Percentiles rank a stretch among this genome's conserved stretches.
phyloP scores from a whole-genome alignment of 768 basidiomycete species.

The Auricularia heimuer region DNA sequence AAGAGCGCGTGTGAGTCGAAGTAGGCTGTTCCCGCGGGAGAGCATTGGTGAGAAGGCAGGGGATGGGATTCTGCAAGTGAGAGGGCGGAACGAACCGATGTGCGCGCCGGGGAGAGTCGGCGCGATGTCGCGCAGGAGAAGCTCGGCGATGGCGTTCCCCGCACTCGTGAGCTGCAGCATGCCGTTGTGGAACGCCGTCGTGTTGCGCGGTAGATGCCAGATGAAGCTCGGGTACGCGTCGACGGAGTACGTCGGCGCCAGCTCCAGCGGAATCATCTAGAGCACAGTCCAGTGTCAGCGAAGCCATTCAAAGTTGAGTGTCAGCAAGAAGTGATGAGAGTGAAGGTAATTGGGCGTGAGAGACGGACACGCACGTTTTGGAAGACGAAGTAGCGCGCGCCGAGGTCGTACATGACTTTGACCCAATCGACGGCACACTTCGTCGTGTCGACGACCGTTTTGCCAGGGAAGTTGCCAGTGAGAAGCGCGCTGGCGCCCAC shows the following conservation, averaged over 20 bases:
- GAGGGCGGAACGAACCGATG: conserved; percentile 33
- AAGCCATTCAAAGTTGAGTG: too few relatives aligned
- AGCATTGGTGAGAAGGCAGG: too few relatives aligned
- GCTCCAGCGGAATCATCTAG: conserved; percentile 50
- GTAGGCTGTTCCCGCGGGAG: conserved; percentile 26
- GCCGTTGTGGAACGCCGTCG: conserved; percentile 42
- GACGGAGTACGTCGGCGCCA: conserved; percentile 35
- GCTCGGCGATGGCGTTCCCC: conserved; percentile 41
- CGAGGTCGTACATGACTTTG: conserved; percentile 41
- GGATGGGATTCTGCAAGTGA: too few relatives aligned
- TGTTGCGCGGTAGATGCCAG: conserved; percentile 42
- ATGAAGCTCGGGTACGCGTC: conserved; percentile 38
- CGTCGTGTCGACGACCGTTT: conserved; percentile 49
- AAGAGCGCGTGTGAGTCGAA: conserved; percentile 57
- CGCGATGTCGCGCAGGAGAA: conserved; percentile 42
- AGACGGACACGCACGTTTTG: conserved; percentile 31
- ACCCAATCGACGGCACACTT: conserved; percentile 53
- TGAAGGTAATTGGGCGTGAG: background rate
- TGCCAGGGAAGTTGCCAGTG: conserved; percentile 35
- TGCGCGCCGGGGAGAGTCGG: conserved; percentile 43
- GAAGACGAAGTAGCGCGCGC: conserved; percentile 59
- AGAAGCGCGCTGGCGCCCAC: conserved; percentile 44
- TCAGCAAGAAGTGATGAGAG: too few relatives aligned
- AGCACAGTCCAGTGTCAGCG: too few relatives aligned
- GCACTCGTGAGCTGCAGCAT: conserved; percentile 43